Evolutionary conservation across 768 basidiomycete species (phyloP), one percentile per base, ranked within the genome.

Genomic region (Leccinum truebloodii): DNA sequence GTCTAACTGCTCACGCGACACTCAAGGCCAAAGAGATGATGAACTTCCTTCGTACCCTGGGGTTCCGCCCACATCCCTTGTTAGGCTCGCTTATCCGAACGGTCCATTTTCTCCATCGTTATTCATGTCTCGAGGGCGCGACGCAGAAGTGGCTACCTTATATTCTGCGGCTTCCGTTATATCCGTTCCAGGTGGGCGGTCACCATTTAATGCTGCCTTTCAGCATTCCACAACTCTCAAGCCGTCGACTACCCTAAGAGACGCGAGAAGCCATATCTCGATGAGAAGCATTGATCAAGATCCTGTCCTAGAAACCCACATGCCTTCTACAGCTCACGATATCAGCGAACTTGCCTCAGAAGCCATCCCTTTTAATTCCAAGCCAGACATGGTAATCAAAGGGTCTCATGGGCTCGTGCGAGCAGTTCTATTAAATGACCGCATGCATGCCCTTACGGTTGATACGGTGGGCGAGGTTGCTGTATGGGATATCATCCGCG

Each of bases 401-500:
- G 96, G 96, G 1, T 86, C 86, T 55, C 81, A 84, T 62, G 96
- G 96, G 4, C 82, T 98, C 24, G 88, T 97, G 53, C 82, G 95
- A 35, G 88, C 86, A 7, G 77, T 91, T 46, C 78, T 96, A 52
- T 76, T 98, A 46, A 97, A 93, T 72, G 94, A 98, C 70, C 82
- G 92, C 60, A 80, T 94, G 64, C 95, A 98, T 69, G 94, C 90
- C 20, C 77, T 99, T 49, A 94, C 94, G 0, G 88, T 97, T 46
- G 90, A 98, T 69, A 96, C 94, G 0, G 81, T 83, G 1, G 94
- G 95, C 6, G 87, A 91, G 66, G 88, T 98, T 12, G 91, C 89
- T 0, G 88, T 94, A 7, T 99, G 96, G 96, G 90, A 98, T 76
- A 85, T 99, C 59, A 82, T 95, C 12, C 80, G 87, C 1, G 88